Conservation (phyloP, 371 early-diverging fungal species). For the Mortierella sp. region DNA sequence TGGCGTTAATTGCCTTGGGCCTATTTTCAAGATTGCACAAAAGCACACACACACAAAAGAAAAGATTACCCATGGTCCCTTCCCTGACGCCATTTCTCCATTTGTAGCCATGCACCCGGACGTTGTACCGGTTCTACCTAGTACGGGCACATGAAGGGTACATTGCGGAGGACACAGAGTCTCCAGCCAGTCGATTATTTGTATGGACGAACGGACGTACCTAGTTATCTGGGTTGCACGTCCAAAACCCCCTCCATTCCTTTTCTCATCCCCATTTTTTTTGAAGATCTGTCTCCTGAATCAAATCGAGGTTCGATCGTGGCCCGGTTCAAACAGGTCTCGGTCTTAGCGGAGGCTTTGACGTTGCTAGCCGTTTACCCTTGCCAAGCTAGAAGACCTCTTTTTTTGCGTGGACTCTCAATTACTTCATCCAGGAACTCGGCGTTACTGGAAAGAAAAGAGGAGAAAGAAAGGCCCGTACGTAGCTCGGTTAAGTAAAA, state of each 20-base stretch:
- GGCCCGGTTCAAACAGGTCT: no score
- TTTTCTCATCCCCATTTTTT: no score
- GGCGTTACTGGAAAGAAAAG: neutral
- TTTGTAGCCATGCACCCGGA: neutral
- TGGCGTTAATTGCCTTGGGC: no score
- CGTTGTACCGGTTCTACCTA: neutral
- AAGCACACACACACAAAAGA: no score
- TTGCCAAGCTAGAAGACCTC: neutral
- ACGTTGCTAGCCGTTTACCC: neutral
- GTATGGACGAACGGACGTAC: neutral
- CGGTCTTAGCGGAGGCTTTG: no score
- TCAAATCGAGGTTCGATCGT: no score
- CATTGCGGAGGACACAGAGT: neutral
- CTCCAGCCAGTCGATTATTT: neutral
- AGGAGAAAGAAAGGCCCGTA: neutral
- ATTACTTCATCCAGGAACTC: neutral
- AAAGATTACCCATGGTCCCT: no score
- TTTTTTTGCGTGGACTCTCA: neutral
- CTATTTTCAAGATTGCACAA: no score
- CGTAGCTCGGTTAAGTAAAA: no score
- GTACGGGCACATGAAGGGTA: neutral
- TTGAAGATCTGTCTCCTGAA: no score
- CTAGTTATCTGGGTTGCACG: no score
- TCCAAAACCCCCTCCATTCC: no score
- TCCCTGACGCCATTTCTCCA: neutral